A percentile compares a stretch with the other conserved stretches of the same genome.
These are phyloP conservation scores for Fusarium circinatum DNA, from an alignment of 2,329 filamentous ascomycete species.

Conservation along the genomic window DNA sequence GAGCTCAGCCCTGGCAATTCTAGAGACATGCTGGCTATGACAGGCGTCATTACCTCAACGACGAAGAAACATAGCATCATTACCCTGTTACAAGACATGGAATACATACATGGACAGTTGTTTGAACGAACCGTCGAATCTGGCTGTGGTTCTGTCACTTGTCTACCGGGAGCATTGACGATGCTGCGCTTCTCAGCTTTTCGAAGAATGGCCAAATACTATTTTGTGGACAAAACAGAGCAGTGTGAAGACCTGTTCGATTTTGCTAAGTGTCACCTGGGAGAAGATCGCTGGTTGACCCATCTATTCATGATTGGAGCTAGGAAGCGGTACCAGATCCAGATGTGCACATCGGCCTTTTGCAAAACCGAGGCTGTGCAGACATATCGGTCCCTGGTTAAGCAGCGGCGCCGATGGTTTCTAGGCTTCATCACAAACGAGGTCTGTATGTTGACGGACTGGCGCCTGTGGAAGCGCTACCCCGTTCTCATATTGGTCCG, in stretches of 20 bases:
- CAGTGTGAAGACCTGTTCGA: conserved; percentile 97
- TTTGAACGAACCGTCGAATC: conserved; percentile 97
- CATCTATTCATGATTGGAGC: conserved; percentile 99
- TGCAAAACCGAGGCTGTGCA: conserved; percentile 99
- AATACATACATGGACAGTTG: conserved; percentile 96
- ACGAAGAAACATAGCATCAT: conserved; percentile 89
- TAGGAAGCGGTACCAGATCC: conserved; percentile 91
- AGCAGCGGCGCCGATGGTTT: conserved; percentile 97
- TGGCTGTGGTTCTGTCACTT: conserved; percentile 92
- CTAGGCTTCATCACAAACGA: conserved; percentile 98
- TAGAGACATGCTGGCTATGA: conserved; percentile 96
- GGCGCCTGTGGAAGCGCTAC: conserved; percentile 90
- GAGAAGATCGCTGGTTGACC: conserved; percentile 96
- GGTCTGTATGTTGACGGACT: conserved; percentile 96
- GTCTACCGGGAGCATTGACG: conserved; percentile 92
- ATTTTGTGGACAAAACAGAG: conserved; percentile 96
- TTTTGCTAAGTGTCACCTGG: conserved; percentile 93
- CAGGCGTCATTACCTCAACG: conserved; percentile 94
- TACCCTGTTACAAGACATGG: conserved; percentile 95
- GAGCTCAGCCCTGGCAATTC: conserved; percentile 93
- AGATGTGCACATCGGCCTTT: conserved; percentile 97
- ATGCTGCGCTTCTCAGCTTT: conserved; percentile 97
- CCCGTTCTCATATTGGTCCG: conserved; percentile 86
- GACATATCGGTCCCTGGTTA: conserved; percentile 84
- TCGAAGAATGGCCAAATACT: conserved; percentile 96